Percentiles rank a stretch among this genome's conserved stretches.
These are phyloP conservation scores for Collybia sordida DNA, from an alignment of 768 basidiomycete genomes.

Conservation along the genomic window DNA sequence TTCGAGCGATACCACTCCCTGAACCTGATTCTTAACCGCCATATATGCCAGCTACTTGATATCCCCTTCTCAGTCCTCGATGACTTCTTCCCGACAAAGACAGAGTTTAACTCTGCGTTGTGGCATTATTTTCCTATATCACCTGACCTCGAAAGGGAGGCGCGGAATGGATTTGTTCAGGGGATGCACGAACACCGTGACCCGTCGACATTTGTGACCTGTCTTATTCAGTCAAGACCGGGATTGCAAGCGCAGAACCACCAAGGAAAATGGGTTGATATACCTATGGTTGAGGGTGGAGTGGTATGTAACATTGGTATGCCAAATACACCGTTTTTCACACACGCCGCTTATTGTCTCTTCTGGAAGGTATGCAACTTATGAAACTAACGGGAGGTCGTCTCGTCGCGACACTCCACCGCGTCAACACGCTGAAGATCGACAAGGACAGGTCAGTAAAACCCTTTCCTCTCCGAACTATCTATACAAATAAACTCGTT, in stretches of 20 bases:
- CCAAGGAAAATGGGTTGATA: slow-evolving; percentile 24
- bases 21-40: slow-evolving; percentile 26
- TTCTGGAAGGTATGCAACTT: slow-evolving; percentile 22
- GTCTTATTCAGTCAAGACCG: slow-evolving; percentile 25
- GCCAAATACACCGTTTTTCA: background rate
- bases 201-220: slow-evolving; percentile 28
- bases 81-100: slow-evolving; percentile 21
- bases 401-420: slow-evolving; percentile 27
- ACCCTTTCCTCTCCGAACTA: no score
- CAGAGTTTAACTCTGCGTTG: slow-evolving; percentile 26
- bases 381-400: slow-evolving; percentile 26
- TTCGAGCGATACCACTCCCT: slow-evolving; percentile 23
- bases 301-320: slow-evolving; percentile 30
- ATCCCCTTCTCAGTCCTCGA: slow-evolving; percentile 17
- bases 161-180: slow-evolving; percentile 23
- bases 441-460: slow-evolving; percentile 20
- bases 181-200: slow-evolving; percentile 32
- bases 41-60: slow-evolving; percentile 23
- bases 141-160: slow-evolving; percentile 15
- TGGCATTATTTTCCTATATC: slow-evolving; percentile 29
- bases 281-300: slow-evolving; percentile 26
- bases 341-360: background rate
- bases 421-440: slow-evolving; percentile 30
- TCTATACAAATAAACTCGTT: background rate
- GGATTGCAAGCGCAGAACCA: slow-evolving; percentile 29